Percentiles rank a stretch among this genome's conserved stretches.
phyloP scores from a whole-genome alignment of 2,329 filamentous ascomycete genomes.

The Arthrobotrys iridis region DNA sequence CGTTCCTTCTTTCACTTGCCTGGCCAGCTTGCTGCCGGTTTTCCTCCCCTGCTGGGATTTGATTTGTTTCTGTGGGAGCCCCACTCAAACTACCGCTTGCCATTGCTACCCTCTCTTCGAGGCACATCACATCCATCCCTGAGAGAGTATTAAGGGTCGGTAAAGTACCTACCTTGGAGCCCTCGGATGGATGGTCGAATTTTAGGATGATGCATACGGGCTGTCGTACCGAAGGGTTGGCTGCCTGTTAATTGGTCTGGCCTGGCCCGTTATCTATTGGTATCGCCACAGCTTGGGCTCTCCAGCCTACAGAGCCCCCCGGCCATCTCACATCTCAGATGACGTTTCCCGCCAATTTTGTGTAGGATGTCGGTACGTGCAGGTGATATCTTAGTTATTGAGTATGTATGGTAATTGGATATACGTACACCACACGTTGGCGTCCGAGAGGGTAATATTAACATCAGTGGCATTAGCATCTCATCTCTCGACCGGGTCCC shows the following conservation, averaged over 20 bases:
- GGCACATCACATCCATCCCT: not conserved
- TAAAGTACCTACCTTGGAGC: not conserved
- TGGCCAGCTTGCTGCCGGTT: slow-evolving; percentile 43
- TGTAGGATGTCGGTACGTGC: not conserved
- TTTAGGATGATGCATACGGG: slow-evolving; percentile 53
- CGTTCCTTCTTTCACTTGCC: too few species aligned
- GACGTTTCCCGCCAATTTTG: not conserved
- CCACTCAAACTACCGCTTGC: slow-evolving; percentile 7
- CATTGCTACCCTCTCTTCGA: slow-evolving; percentile 1
- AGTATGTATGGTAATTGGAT: not conserved
- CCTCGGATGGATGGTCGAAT: slow-evolving; percentile 22
- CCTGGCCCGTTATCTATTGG: too few species aligned
- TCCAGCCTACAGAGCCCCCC: not conserved
- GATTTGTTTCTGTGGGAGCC: slow-evolving; percentile 27
- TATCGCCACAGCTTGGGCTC: not conserved
- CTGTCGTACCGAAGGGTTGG: slow-evolving; percentile 1
- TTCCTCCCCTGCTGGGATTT: slow-evolving; percentile 19
- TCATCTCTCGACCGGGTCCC: not conserved
- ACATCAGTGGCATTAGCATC: slow-evolving; percentile 3
- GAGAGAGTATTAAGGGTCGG: too few species aligned
- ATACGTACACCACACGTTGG: not conserved
- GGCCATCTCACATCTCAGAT: slow-evolving; percentile 7
- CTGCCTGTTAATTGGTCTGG: not conserved
- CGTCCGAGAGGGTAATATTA: not conserved
- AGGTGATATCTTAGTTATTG: not conserved